Percentiles rank a stretch among this genome's conserved stretches.
These are phyloP conservation scores for Xylaria digitata DNA, from an alignment of 2,329 filamentous ascomycete species.

Conservation along the genomic window DNA sequence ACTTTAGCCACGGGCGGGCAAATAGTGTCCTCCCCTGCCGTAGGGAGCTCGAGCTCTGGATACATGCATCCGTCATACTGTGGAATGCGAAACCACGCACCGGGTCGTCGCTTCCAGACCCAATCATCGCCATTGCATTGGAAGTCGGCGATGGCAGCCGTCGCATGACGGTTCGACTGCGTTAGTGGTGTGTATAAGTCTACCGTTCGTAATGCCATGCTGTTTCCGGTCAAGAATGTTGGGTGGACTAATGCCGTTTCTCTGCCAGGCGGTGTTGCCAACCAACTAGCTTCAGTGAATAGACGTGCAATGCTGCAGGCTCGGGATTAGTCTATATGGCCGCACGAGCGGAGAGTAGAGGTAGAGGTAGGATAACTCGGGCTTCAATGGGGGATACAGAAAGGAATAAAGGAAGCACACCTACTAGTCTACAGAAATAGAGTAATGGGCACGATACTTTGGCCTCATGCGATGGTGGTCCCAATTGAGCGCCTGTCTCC, in stretches of 20 bases:
- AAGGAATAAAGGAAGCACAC: conserved; percentile 23
- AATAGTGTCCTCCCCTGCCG: conserved; percentile 45
- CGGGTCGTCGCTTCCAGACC: conserved; percentile 45
- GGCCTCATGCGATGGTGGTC: conserved; percentile 49
- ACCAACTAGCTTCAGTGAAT: conserved; percentile 45
- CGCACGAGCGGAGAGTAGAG: neutral
- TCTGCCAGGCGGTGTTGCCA: conserved; percentile 4
- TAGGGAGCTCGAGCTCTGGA: conserved; percentile 45
- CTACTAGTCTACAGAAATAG: conserved; percentile 50
- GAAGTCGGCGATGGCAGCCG: conserved; percentile 48
- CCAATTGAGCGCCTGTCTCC: conserved; percentile 50
- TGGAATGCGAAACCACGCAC: conserved; percentile 48
- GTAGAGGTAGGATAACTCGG: neutral
- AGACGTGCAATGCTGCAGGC: conserved; percentile 42
- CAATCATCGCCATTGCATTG: conserved; percentile 42
- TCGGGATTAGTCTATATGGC: conserved; percentile 1
- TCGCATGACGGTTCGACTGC: conserved; percentile 38
- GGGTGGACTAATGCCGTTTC: conserved; percentile 39
- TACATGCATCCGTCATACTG: conserved; percentile 48
- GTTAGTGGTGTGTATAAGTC: conserved; percentile 33
- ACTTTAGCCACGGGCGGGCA: conserved; percentile 38
- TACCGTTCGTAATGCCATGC: conserved; percentile 34
- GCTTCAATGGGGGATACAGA: neutral
- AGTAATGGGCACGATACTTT: conserved; percentile 50
- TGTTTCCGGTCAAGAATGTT: conserved; percentile 29